A percentile compares a stretch with the other conserved stretches of the same genome.
Evolutionary conservation across 2,329 filamentous ascomycete species (phyloP).

Genomic region (Sclerotinia glacialis): DNA sequence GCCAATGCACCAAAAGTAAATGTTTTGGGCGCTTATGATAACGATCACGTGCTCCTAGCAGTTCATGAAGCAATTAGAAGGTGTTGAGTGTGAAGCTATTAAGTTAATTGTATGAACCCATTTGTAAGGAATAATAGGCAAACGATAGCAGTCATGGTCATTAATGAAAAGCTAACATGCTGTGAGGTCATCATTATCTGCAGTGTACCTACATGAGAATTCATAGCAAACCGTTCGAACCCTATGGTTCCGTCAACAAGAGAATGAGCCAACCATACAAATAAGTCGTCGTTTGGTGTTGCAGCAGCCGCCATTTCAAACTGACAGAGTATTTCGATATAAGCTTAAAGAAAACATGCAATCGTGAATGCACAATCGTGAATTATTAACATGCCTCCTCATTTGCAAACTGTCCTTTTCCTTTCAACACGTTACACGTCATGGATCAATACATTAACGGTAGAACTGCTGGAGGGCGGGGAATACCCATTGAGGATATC

Average conservation of each 20-base stretch:
- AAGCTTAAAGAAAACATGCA: neutral
- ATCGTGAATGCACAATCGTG: neutral
- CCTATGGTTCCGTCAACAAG: neutral
- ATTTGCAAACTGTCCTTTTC: slow-evolving; percentile 8
- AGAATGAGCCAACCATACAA: neutral
- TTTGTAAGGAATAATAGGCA: neutral
- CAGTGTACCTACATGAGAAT: slow-evolving; percentile 2
- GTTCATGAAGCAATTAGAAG: slow-evolving; percentile 6
- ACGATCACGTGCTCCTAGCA: slow-evolving; percentile 16
- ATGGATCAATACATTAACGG: neutral
- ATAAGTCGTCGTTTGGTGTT: neutral
- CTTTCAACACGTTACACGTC: slow-evolving; percentile 21
- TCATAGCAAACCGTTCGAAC: neutral
- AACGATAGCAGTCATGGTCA: neutral
- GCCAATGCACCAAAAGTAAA: slow-evolving; percentile 19
- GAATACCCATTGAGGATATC: slow-evolving; percentile 1
- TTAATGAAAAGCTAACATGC: neutral
- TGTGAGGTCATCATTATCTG: slow-evolving; percentile 9
- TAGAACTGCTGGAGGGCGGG: neutral
- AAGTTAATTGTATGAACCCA: neutral
- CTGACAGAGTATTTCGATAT: slow-evolving; percentile 4
- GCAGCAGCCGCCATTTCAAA: neutral
- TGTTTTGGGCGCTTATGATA: neutral
- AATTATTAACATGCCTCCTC: neutral
- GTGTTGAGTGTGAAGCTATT: neutral